Evolutionary conservation across 1,139 yeast genomes (phyloP).

Genomic region (Candida gigantensis): DNA sequence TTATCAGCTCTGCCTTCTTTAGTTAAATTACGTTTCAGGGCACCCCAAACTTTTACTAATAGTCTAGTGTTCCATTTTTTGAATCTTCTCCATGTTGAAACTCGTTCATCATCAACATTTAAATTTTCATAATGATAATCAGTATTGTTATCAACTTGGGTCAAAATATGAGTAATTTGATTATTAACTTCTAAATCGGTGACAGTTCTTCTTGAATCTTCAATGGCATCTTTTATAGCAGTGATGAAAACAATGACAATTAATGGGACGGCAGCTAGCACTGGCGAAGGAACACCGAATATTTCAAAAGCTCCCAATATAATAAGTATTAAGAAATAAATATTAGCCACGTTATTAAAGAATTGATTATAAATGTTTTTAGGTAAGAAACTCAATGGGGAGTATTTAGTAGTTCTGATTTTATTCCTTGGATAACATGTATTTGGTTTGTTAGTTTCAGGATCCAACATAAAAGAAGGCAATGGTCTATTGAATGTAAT

Average conservation of each 20-base stretch:
- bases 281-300: slow-evolving; percentile 61
- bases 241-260: slow-evolving; percentile 58
- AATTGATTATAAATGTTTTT: slow-evolving; percentile 54
- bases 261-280: slow-evolving; percentile 57
- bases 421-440: slow-evolving; percentile 52
- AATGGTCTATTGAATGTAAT: slow-evolving; percentile 69
- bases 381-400: slow-evolving; percentile 56
- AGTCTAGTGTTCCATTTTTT: slow-evolving; percentile 49
- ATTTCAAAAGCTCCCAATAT: slow-evolving; percentile 55
- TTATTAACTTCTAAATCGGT: slow-evolving; percentile 58
- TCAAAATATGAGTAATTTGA: slow-evolving; percentile 47
- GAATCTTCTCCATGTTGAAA: slow-evolving; percentile 61
- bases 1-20: slow-evolving; percentile 41
- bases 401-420: slow-evolving; percentile 61
- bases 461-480: slow-evolving; percentile 62
- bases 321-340: slow-evolving; percentile 52
- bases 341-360: slow-evolving; percentile 52
- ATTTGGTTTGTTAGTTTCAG: slow-evolving; percentile 33
- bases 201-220: slow-evolving; percentile 55
- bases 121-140: slow-evolving; percentile 33
- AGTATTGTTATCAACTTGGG: slow-evolving; percentile 17
- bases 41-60: slow-evolving; percentile 29
- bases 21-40: slow-evolving; percentile 33
- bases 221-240: slow-evolving; percentile 58
- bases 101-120: slow-evolving; percentile 49